Base-by-base conservation (phyloP, 331 rosid species). In the Malus hybrid region DNA sequence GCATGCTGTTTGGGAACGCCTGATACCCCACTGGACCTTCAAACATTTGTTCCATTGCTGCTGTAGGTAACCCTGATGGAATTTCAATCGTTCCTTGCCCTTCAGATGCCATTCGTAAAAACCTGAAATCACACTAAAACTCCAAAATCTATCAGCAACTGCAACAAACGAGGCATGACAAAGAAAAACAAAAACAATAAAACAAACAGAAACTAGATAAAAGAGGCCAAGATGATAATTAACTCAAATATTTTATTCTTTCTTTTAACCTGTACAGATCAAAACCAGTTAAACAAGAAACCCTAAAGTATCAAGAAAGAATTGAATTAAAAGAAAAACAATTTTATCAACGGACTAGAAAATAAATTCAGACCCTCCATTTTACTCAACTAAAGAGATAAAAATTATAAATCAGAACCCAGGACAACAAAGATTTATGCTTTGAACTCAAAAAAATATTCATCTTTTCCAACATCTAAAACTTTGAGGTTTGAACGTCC, bases 91-190 rank as follows among this genome's bases (percentile, higher is more conserved):
- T 44, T 44, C 50, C 50, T 44, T 44, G 50, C 50, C 50, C 14
- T 44, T 11, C 50, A 44, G 50, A 3, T 44, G 50, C 50, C 50
- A 44, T 44, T 1, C 50, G 14, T 10, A 10, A 44, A 44, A 44
- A 44, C 50, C 50, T 44, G 50, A 10, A 42, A 3, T 44, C 50
- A 44, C 50, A 11, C 50, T 11, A 44, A 44, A 44, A 10, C 50
- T 81, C 89, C 98, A 96, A 62, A 7, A 44, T 26, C 19, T 79
- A 77, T 81, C 48, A 84, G 78, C 53, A 86, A 82, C 88, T 90
- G 86, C 74, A 80, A 76, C 77, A 72, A 69, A 69, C 42, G 32
- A 73, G 32, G 34, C 50, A 44, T 44, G 50, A 44, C 28, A 68
- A 74, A 8, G 53, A 7, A 32, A 64, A 56, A 24, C 9, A 66